Evolutionary conservation across 768 basidiomycete genomes (phyloP), one percentile per base, ranked within the genome.

Genomic region (Russula abietina): DNA sequence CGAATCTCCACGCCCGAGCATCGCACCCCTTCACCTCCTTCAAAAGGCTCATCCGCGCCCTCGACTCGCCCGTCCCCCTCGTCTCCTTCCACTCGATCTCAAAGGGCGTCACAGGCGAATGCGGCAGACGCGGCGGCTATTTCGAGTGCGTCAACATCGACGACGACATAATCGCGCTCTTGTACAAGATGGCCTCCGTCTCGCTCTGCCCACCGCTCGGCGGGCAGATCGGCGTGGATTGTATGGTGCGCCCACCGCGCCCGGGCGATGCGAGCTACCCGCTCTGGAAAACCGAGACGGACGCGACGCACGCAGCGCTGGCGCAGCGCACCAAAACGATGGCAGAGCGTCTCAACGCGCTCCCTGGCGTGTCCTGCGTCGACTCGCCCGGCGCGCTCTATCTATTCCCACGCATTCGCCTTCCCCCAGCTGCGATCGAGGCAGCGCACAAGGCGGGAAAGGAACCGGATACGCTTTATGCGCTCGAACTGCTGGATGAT

Each of bases 71-170:
- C 59, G 76, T 94, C 60, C 85, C 91, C 49, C 85, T 99, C 72
- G 79, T 99, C 58, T 94, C 91, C 50, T 98, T 97, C 87, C 96
- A 99, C 78, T 93, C 91, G 58, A 96, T 96, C 72, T 95, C 92
- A 60, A 99, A 99, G 75, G 96, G 96, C 57, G 91, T 97, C 65
- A 84, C 83, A 41, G 96, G 96, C 62, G 96, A 99, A 76, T 99
- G 97, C 73, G 96, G 97, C 2, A 81, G 96, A n/a, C 83, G 97
- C 53, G 96, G 96, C 38, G 96, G 95, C 3, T 99, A 97, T 79
- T 95, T 96, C 69, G 96, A 99, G 76, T 85, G 87, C 72, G 81
- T 83, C 65, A 98, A 98, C 75, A 76, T 99, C 67, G 71, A 79
- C 14, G 78, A 85, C 9, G 87, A 92, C 32, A 80, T 96, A 62